Evolutionary conservation across 1,284 basidiomycete species (phyloP), one percentile per base, ranked within the genome.

Genomic region (Rhodotorula sp.): DNA sequence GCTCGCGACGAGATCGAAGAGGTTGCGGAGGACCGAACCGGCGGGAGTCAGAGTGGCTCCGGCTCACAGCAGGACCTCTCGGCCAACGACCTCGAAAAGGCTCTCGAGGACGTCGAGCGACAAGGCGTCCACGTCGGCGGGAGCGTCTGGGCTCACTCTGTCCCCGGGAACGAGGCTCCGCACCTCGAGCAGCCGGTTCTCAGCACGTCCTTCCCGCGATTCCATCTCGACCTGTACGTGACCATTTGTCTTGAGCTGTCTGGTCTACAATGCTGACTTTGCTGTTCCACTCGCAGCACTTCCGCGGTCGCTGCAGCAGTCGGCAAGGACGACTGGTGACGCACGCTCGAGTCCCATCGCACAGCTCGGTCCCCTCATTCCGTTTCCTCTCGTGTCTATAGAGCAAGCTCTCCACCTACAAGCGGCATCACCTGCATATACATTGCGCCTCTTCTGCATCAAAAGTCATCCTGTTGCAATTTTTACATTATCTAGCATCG

Each of bases 161-260:
- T 75, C 30, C 72, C 78, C 42, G 73, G 56, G 29, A 42, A 56
- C 37, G 51, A 66, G 26, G 29, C 56, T n/a, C 24, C 46, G 22
- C 45, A 64, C 49, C n/a, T 53, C 37, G 71, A 70, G 33, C 66
- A 62, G 37, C 75, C 78, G 48, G 78, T 79, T 24, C 79, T 88
- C 45, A 81, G 84, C 6, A 74, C 82, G 60, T 83, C 87, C 68
- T 93, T 90, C 8, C 91, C 91, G 3, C 91, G 88, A 83, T 93
- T 95, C 87, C 93, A 95, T 81, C 83, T 94, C 68, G 93, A 95
- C 29, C 48, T 62, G 26, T 42, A 24, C 24, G 37, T 59, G 42
- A 7, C 12, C n/a, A 6, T 20, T 42, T 45, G 24, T 7, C 20
- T 6, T 4, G 17, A 20, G 18, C 5, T 24, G 4, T 24, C 1